Conservation (phyloP, 1,284 basidiomycete genomes). For the Prillingera fragicola region DNA sequence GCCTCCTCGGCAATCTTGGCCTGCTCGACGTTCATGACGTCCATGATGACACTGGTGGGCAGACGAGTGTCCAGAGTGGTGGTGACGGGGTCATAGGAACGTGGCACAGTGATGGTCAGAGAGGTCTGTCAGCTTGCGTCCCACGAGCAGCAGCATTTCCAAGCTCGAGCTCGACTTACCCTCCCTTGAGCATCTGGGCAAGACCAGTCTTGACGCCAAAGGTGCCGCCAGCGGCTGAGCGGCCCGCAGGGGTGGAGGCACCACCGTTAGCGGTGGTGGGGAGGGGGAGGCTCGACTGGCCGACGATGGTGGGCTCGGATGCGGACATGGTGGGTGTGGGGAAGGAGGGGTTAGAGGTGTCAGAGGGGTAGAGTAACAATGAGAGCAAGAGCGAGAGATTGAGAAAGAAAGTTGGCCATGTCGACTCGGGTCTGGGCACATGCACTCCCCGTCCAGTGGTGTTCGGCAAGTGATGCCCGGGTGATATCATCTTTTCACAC, state of each 20-base stretch:
- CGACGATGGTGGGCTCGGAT: constrained; percentile 18
- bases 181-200: constrained; percentile 87
- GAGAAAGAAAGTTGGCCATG: not conserved
- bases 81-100: too few relatives aligned
- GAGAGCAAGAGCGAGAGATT: not conserved
- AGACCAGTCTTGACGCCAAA: constrained; percentile 91
- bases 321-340: constrained; percentile 10
- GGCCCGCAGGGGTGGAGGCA: constrained; percentile 9
- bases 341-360: too few relatives aligned
- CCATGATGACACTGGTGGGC: constrained; percentile 89
- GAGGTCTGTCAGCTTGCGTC: too few relatives aligned
- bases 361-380: not conserved
- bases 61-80: too few relatives aligned
- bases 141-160: too few relatives aligned
- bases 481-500: too few relatives aligned
- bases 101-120: too few relatives aligned
- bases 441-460: too few relatives aligned
- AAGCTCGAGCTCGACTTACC: constrained; percentile 25
- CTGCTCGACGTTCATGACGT: constrained; percentile 57
- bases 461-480: too few relatives aligned
- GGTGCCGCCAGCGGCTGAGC: constrained; percentile 58
- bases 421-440: too few relatives aligned
- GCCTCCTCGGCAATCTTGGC: constrained; percentile 97
- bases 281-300: constrained; percentile 4
- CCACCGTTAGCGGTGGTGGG: constrained; percentile 6